Evolutionary conservation across 352 stramenopile species (phyloP).

Genomic region (Globisporangium iwayamae): DNA sequence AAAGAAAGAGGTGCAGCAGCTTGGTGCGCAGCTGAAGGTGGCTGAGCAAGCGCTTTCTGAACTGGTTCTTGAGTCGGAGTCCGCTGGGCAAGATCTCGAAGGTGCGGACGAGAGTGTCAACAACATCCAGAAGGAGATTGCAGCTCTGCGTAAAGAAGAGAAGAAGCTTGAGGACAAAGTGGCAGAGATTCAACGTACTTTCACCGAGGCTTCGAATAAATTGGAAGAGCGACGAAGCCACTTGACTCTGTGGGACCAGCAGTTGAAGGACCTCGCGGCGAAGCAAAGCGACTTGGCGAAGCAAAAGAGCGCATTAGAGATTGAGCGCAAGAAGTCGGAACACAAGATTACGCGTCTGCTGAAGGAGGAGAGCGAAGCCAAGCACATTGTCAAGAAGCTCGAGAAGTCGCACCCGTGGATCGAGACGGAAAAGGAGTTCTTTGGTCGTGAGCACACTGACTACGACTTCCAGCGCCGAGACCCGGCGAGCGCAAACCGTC

Average conservation of each 20-base stretch:
- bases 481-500: conserved; percentile 74
- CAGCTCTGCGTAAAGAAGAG: conserved; percentile 53
- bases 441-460: conserved; percentile 95
- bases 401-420: conserved; percentile 97
- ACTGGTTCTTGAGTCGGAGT: conserved; percentile 69
- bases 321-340: conserved; percentile 95
- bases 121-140: conserved; percentile 58
- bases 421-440: conserved; percentile 95
- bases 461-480: conserved; percentile 96
- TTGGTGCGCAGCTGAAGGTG: conserved; percentile 52
- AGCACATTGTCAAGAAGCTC: conserved; percentile 89
- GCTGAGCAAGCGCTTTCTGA: conserved; percentile 72
- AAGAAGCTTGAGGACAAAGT: conserved; percentile 72
- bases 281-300: conserved; percentile 77
- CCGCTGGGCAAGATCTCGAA: conserved; percentile 60
- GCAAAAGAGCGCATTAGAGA: conserved; percentile 85
- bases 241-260: conserved; percentile 85
- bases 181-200: conserved; percentile 55
- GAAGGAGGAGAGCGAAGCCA: conserved; percentile 91
- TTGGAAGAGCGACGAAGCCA: conserved; percentile 68
- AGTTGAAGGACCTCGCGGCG: conserved; percentile 88
- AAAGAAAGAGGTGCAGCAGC: conserved; percentile 74
- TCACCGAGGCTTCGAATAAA: conserved; percentile 55
- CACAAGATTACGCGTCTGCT: conserved; percentile 91
- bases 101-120: conserved; percentile 48